phyloP scores from a whole-genome alignment of 305 asterid genomes.

The Fraxinus ornus region DNA sequence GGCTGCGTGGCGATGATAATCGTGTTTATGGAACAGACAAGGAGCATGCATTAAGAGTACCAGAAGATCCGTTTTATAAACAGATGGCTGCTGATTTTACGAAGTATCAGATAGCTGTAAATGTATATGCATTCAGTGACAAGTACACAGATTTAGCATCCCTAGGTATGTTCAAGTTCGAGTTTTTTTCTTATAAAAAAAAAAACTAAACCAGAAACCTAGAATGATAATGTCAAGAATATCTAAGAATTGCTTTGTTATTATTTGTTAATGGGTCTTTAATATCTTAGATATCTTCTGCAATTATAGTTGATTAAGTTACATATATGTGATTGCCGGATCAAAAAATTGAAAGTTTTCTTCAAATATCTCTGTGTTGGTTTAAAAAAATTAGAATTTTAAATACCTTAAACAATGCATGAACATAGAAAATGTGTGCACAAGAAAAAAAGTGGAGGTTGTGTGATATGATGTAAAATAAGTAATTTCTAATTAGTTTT shows the following conservation, averaged over 20 bases:
- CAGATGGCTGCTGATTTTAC: slow-evolving; percentile 99
- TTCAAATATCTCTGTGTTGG: slow-evolving; percentile 10
- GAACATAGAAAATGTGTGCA: slow-evolving; percentile 4
- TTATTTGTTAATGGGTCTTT: background rate
- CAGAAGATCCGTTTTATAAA: slow-evolving; percentile 98
- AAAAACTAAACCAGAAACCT: background rate
- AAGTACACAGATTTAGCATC: slow-evolving; percentile 90
- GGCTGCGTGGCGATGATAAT: slow-evolving; percentile 87
- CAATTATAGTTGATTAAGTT: slow-evolving; percentile 4
- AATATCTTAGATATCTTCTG: background rate
- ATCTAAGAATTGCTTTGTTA: slow-evolving; percentile 11
- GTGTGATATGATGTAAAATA: background rate
- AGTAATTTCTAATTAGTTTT: background rate
- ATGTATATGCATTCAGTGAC: slow-evolving; percentile 86
- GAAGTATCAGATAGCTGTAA: slow-evolving; percentile 87
- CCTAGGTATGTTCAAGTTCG: slow-evolving; percentile 55
- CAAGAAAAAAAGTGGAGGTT: background rate
- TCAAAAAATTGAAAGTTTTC: background rate
- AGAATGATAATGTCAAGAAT: slow-evolving; percentile 1
- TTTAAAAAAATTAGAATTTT: background rate
- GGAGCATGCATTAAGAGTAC: slow-evolving; percentile 73
- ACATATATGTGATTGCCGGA: background rate
- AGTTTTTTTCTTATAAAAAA: background rate
- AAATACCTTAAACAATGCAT: background rate
- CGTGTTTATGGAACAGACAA: slow-evolving; percentile 87